Conservation (phyloP, 1,139 yeast species). For the Candida sojae region DNA sequence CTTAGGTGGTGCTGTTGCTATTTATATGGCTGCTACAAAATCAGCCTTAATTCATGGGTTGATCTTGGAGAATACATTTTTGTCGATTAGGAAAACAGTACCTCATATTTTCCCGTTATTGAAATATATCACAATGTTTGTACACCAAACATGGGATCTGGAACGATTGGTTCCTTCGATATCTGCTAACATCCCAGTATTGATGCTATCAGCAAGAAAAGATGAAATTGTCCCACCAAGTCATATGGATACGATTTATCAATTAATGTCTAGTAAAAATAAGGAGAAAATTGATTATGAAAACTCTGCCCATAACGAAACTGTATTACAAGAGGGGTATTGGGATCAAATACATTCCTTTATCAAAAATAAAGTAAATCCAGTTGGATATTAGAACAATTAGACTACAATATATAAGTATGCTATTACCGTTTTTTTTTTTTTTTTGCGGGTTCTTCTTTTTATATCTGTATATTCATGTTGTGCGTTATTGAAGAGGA, state of each 20-base stretch:
- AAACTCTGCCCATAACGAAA: constrained; percentile 76
- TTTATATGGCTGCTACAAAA: constrained; percentile 70
- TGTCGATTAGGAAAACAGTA: constrained; percentile 74
- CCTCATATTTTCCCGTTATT: constrained; percentile 81
- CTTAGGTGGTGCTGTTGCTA: constrained; percentile 93
- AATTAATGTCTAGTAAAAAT: constrained; percentile 43
- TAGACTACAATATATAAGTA: constrained; percentile 1
- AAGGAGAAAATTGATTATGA: constrained; percentile 57
- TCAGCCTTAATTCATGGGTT: constrained; percentile 56
- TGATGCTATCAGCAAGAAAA: constrained; percentile 69
- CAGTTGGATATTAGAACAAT: constrained; percentile 32
- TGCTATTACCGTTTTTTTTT: constrained; percentile 4
- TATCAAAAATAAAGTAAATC: constrained; percentile 42
- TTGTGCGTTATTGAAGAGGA: too few relatives aligned
- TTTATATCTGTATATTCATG: neutral
- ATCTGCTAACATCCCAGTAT: constrained; percentile 58
- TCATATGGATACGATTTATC: constrained; percentile 71
- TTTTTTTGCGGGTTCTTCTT: neutral
- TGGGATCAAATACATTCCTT: constrained; percentile 71
- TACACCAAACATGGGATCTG: constrained; percentile 85
- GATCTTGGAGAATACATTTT: constrained; percentile 83
- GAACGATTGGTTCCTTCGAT: constrained; percentile 59
- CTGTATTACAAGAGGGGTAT: constrained; percentile 69
- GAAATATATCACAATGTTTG: constrained; percentile 56
- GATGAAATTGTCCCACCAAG: constrained; percentile 93